Conservation (phyloP, 805 yeast species). For the Torulaspora delbrueckii region DNA sequence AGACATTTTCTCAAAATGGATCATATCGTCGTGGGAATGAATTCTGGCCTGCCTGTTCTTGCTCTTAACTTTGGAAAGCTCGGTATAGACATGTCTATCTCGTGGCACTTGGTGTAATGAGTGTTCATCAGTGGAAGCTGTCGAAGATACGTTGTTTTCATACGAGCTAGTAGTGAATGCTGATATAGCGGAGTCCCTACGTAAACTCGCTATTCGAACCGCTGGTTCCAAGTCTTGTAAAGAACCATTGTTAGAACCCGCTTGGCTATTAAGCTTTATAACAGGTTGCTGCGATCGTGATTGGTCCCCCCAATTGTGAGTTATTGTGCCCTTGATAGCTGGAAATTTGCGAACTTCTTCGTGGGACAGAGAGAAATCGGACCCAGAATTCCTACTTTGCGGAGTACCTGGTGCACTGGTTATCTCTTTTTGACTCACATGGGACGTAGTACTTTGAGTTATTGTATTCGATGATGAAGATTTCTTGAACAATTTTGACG, state of each 20-base stretch:
- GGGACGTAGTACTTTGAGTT: constrained; percentile 3
- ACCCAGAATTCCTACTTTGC: constrained; percentile 9
- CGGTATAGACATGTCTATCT: constrained; percentile 13
- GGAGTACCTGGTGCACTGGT: constrained; percentile 15
- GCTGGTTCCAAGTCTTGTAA: constrained; percentile 19
- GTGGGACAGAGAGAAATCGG: constrained; percentile 13
- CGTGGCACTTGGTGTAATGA: constrained; percentile 4
- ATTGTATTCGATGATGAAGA: constrained; percentile 15
- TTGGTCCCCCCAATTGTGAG: constrained; percentile 46
- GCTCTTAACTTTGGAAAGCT: constrained; percentile 16
- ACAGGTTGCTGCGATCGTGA: constrained; percentile 20
- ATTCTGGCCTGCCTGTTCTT: constrained; percentile 30
- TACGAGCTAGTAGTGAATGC: constrained; percentile 1
- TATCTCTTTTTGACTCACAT: constrained; percentile 3
- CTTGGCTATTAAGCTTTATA: constrained; percentile 18
- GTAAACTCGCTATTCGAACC: constrained; percentile 13
- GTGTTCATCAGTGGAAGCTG: constrained; percentile 1
- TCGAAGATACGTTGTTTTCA: constrained; percentile 2
- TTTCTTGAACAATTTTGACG: constrained; percentile 30
- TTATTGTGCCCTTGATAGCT: constrained; percentile 44
- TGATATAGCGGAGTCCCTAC: constrained; percentile 6
- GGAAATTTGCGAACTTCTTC: constrained; percentile 24
- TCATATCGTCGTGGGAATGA: constrained; percentile 30
- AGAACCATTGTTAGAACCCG: neutral
- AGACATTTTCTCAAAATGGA: constrained; percentile 15